Percentiles rank a stretch among this genome's conserved stretches.
Evolutionary conservation across 441 rosid species (phyloP).

Genomic region (Syzygium syzygioides): DNA sequence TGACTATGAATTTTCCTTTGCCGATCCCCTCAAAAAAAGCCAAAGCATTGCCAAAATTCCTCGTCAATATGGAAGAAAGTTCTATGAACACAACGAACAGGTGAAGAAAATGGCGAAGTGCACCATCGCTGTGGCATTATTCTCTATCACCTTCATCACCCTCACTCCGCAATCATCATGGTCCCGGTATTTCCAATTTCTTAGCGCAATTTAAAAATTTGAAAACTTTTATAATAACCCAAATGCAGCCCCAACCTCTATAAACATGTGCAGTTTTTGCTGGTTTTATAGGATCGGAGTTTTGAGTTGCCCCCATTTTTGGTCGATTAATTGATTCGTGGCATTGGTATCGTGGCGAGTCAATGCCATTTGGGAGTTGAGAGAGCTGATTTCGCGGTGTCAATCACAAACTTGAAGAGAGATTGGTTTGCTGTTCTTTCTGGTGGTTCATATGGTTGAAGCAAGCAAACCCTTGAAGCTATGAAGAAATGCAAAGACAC

Average conservation of each 20-base stretch:
- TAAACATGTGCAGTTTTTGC: neutral
- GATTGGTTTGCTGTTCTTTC: slow-evolving; percentile 56
- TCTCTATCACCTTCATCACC: too few relatives aligned
- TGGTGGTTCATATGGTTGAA: slow-evolving; percentile 76
- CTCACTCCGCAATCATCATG: neutral
- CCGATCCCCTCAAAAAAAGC: too few relatives aligned
- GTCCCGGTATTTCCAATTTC: accelerated
- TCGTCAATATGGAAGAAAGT: neutral
- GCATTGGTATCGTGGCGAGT: slow-evolving; percentile 59
- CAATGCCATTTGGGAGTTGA: slow-evolving; percentile 42
- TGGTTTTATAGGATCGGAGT: neutral
- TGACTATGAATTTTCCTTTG: too few relatives aligned
- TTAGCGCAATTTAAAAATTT: neutral
- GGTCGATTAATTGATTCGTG: slow-evolving; percentile 9
- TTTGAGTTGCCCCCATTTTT: neutral
- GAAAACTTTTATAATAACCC: neutral
- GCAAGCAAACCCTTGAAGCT: slow-evolving; percentile 19
- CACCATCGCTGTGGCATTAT: neutral
- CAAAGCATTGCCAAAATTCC: neutral
- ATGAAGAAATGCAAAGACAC: neutral
- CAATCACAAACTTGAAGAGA: slow-evolving; percentile 56
- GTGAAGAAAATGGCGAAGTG: neutral
- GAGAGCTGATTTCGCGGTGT: slow-evolving; percentile 46
- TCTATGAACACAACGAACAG: neutral
- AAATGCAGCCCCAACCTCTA: neutral